These are phyloP conservation scores for Bolboschoenoplectus hybrid DNA, from an alignment of 202 grass and related monocot species.

Conservation along the genomic window DNA sequence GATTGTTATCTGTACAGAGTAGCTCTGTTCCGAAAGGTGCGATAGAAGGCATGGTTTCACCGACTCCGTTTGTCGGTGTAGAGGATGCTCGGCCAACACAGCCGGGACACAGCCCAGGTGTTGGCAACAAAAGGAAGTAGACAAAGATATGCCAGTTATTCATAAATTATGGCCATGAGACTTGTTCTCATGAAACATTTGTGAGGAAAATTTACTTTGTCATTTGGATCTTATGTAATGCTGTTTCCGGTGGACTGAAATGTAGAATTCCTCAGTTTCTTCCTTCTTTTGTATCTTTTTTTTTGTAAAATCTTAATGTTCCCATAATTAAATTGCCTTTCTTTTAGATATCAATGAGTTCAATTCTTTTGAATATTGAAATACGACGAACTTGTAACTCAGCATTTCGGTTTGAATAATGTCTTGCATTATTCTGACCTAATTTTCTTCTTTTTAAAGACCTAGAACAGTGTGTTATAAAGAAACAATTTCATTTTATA, in stretches of 20 bases:
- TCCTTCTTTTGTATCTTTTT: not conserved
- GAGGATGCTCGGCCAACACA: slow-evolving; percentile 45
- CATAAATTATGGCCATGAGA: not conserved
- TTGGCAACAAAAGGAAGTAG: slow-evolving; percentile 49
- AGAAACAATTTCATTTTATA: not conserved
- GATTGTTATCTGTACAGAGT: not conserved
- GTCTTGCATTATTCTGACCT: not conserved
- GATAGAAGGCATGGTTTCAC: slow-evolving; percentile 33
- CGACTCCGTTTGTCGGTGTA: slow-evolving; percentile 8
- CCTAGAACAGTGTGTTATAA: not conserved
- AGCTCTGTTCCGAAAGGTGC: slow-evolving; percentile 17
- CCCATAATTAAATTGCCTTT: not conserved
- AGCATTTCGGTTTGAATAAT: not conserved
- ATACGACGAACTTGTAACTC: not conserved
- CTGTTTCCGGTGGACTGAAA: not conserved
- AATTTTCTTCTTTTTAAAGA: not conserved
- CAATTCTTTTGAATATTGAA: not conserved
- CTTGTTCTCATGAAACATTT: not conserved
- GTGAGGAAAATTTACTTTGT: not conserved
- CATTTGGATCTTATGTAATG: slow-evolving; percentile 1
- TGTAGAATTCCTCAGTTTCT: not conserved
- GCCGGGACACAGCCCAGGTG: slow-evolving; percentile 53
- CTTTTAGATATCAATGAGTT: not conserved
- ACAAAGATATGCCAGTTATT: not conserved
- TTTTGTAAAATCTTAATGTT: not conserved